Conservation (phyloP, 495 filamentous ascomycete genomes). For the Daldinia bambusicola region DNA sequence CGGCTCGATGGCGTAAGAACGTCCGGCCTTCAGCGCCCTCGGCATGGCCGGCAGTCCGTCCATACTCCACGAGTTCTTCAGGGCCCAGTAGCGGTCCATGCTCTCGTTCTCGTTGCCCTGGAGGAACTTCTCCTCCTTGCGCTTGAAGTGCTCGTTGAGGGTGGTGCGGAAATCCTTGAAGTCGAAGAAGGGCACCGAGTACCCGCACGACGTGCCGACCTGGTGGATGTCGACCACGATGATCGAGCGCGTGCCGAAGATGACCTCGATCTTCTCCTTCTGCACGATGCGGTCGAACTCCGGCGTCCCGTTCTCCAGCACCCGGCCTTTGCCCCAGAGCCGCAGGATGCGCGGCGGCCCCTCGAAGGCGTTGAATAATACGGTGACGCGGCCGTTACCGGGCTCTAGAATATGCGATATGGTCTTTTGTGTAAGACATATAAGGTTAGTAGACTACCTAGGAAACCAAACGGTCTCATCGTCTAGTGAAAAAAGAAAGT, state of each 20-base stretch:
- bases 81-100: constrained; percentile 69
- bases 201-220: constrained; percentile 65
- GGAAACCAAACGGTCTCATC: background rate
- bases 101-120: constrained; percentile 59
- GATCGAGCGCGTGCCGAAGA: constrained; percentile 68
- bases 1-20: constrained; percentile 56
- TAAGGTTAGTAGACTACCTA: background rate
- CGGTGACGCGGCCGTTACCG: constrained; percentile 72
- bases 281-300: constrained; percentile 61
- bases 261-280: constrained; percentile 53
- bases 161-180: constrained; percentile 60
- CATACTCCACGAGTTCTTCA: constrained; percentile 64
- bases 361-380: constrained; percentile 77
- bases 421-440: constrained; percentile 56
- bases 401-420: constrained; percentile 75
- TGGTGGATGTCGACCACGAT: constrained; percentile 74
- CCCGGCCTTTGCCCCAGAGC: constrained; percentile 73
- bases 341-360: constrained; percentile 71
- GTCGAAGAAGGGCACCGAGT: constrained; percentile 63
- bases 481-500: background rate
- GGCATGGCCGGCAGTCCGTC: constrained; percentile 65
- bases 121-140: constrained; percentile 54
- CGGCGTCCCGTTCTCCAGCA: constrained; percentile 66
- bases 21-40: constrained; percentile 53
- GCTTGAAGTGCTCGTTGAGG: constrained; percentile 60